Evolutionary conservation across 371 early-diverging fungal species (phyloP), one percentile per base, ranked within the genome.

Genomic region (Syncephalastrum racemosum): DNA sequence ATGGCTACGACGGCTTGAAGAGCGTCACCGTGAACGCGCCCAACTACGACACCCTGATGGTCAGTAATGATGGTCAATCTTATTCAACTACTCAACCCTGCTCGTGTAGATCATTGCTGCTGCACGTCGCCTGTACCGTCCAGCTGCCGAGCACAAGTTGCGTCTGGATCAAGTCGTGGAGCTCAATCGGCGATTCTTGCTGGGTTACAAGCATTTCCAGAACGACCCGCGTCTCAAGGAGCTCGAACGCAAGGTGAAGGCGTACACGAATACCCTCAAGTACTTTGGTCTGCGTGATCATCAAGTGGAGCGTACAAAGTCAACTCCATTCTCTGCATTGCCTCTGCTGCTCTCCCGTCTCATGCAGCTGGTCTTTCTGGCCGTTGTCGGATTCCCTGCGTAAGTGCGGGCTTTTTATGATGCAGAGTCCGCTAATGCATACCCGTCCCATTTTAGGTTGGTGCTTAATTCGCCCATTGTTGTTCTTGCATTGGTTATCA

Each of bases 201-300:
- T 82, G 62, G 90, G 84, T 5, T 90, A 86, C 67, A 62, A 62
- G 42, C 64, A 73, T 25, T 81, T 76, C 66, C 67, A 74, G 57
- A 80, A 85, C 54, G 66, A 84, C 63, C 89, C 89, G 3, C 72
- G 73, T 27, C 79, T 91, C 24, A 56, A 65, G 16, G 82, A 84
- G 50, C 60, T 89, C 13, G 69, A 70, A 18, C 66, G 73, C 14
- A 78, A 82, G 39, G 83, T 95, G n/a, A 63, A 73, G 16, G 84
- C 84, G 18, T 95, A 95, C 73, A 91, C 92, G 58, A 75, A 81
- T 54, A 75, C 85, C 48, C 68, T 95, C 22, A 80, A 79, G 31
- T 86, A 89, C 64, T 91, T 89, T 67, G 92, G 94, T 2, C 69
- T 95, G 44, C 81, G 83, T 6, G 95, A 95, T 66, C 91, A 94